Evolutionary conservation across 2,329 filamentous ascomycete genomes (phyloP), one percentile per base, ranked within the genome.

Genomic region (Fusarium sp.): DNA sequence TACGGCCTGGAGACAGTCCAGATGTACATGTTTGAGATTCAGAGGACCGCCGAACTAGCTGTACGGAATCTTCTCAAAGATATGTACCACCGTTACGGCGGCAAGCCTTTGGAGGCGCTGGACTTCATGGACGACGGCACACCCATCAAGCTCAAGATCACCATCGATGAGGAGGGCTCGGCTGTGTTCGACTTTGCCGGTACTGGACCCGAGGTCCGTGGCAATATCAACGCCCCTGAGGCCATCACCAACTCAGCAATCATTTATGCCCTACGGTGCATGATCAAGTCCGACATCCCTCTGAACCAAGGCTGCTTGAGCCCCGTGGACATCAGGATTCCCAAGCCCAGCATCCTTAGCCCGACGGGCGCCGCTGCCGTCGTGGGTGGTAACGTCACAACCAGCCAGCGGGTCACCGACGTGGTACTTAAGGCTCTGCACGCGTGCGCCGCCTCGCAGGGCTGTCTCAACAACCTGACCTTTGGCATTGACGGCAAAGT

Each of bases 1-100:
- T 95, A 94, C 76, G 90, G 91, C 9, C 89, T 93, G 50, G 85
- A 90, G 7, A 91, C 92, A 0, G 93, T 95, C 0, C 91, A 94
- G 70, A 92, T 92, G 79, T 83, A 83, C 73, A 84, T 86, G 85
- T 72, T 77, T 40, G 83, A 80, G 52, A 85, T 85, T 58, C 84
- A 85, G 68, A 74, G 79, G 54, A 86, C 83, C 27, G 84, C 84
- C 14, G 84, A 86, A 66, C 67, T 66, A 14, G 71, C 69, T 0
- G 71, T 71, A 4, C 56, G 71, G 6, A 66, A 74, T 6, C 66
- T 71, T 2, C 52, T 56, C 13, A 47, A 47, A 4, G 20, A 47
- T 1, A 47, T 47, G 42, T 47, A 47, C 7, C 20, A 47, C 6
- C 42, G 42, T 0, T 47, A 47, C 4, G 42, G 20, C 0, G 42